A percentile compares a stretch with the other conserved stretches of the same genome.
Evolutionary conservation across 1,284 basidiomycete species (phyloP).

Genomic region (Cryptococcus floricola): DNA sequence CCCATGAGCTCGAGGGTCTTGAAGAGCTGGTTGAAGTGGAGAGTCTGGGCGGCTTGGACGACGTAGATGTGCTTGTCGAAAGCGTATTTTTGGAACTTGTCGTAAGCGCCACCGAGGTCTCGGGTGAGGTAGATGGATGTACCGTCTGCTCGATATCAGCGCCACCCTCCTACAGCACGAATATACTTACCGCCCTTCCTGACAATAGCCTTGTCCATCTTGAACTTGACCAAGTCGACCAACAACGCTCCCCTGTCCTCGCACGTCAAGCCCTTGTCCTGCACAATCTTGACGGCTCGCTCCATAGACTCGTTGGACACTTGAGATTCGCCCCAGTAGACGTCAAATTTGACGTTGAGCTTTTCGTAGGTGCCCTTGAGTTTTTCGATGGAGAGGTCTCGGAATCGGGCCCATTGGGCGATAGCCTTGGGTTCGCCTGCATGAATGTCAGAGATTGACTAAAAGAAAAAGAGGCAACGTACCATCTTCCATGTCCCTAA

Average conservation of each 20-base stretch:
- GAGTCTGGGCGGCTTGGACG: conserved; percentile 88
- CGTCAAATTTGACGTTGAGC: conserved; percentile 88
- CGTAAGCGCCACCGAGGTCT: conserved; percentile 89
- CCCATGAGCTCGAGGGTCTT: conserved; percentile 89
- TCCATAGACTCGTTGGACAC: conserved; percentile 77
- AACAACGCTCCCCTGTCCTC: conserved; percentile 68
- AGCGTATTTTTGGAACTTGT: conserved; percentile 86
- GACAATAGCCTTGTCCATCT: conserved; percentile 85
- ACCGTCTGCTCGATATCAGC: conserved; percentile 61
- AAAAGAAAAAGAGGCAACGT: conserved; percentile 5
- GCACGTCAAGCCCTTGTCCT: conserved; percentile 55
- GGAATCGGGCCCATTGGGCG: conserved; percentile 87
- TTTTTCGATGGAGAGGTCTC: conserved; percentile 84
- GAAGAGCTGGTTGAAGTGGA: conserved; percentile 92
- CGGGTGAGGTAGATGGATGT: conserved; percentile 98
- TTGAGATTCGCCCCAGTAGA: conserved; percentile 89
- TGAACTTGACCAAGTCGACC: conserved; percentile 80
- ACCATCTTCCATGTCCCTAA: conserved; percentile 94
- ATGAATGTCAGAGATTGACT: neutral
- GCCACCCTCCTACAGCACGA: neutral
- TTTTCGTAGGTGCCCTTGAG: conserved; percentile 87
- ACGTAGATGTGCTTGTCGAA: conserved; percentile 99
- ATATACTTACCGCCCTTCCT: conserved; percentile 70
- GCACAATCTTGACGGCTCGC: conserved; percentile 56
- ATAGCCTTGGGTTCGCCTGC: conserved; percentile 71